Evolutionary conservation across 257 asterid genomes (phyloP).

Genomic region (Petunia secreta): DNA sequence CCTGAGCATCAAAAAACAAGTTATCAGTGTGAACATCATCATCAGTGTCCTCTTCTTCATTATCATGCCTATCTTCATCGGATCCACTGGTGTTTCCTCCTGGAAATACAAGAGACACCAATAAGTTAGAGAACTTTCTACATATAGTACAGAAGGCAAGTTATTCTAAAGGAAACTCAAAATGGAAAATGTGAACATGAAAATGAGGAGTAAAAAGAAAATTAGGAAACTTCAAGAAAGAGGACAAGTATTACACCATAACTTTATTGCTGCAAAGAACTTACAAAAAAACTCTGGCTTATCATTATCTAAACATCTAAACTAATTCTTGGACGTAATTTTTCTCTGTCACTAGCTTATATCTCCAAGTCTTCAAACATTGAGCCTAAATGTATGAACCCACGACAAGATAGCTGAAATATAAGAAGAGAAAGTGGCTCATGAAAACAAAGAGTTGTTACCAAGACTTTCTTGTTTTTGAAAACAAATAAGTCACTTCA

Average conservation of each 20-base stretch:
- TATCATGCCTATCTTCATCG: constrained; percentile 22
- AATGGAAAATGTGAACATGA: not conserved
- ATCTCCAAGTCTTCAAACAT: not conserved
- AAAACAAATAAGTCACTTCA: too few relatives aligned
- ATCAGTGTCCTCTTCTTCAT: constrained; percentile 15
- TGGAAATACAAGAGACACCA: constrained; percentile 5
- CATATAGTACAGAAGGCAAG: not conserved
- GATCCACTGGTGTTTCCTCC: constrained; percentile 29
- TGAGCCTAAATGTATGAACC: not conserved
- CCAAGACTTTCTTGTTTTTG: too few relatives aligned
- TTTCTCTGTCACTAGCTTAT: not conserved
- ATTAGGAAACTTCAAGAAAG: not conserved
- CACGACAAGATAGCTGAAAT: too few relatives aligned
- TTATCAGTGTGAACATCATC: constrained; percentile 27
- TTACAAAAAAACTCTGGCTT: not conserved
- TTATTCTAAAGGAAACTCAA: not conserved
- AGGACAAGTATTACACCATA: not conserved
- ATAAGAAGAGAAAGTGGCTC: too few relatives aligned
- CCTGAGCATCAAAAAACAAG: constrained; percentile 29
- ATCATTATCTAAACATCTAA: not conserved
- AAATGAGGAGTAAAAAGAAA: not conserved
- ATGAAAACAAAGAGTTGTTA: too few relatives aligned
- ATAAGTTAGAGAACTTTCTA: not conserved
- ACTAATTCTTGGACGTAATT: not conserved
- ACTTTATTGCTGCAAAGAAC: not conserved